These are phyloP conservation scores for Leishmania mexicana DNA, from an alignment of 208 protist species.

Conservation along the genomic window DNA sequence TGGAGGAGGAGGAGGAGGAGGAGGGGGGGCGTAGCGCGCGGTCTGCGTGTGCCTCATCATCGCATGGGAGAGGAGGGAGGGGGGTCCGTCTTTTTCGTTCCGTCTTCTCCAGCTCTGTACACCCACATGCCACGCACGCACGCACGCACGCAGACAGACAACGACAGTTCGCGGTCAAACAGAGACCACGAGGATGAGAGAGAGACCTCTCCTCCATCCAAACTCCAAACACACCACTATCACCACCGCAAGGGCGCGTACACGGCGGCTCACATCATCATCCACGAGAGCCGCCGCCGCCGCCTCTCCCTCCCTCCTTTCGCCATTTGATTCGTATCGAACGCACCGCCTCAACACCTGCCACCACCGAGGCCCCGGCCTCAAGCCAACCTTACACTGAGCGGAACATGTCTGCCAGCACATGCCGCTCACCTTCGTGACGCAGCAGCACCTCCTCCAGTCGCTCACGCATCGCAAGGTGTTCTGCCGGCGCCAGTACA, in stretches of 20 bases:
- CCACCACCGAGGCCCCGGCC: background rate
- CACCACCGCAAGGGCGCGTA: background rate
- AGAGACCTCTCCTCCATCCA: background rate
- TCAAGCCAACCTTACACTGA: conserved; percentile 15
- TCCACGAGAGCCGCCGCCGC: background rate
- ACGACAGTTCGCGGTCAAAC: background rate
- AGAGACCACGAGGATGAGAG: background rate
- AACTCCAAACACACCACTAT: background rate
- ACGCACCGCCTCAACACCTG: background rate
- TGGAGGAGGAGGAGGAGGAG: background rate
- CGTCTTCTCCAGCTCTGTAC: background rate
- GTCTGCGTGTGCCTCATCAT: background rate
- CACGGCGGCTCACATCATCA: background rate
- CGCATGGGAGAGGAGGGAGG: background rate
- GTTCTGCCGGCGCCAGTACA: conserved; percentile 12
- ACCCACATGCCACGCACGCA: background rate
- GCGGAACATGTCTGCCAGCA: conserved; percentile 41
- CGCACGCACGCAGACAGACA: background rate
- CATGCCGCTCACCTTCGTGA: conserved; percentile 26
- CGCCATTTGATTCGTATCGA: background rate
- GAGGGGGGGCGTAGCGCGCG: background rate
- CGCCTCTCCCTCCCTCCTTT: background rate
- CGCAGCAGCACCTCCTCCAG: conserved; percentile 40
- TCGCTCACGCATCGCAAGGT: conserved; percentile 30
- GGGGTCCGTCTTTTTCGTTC: background rate